Evolutionary conservation across 1,139 yeast species (phyloP).

Genomic region (Pichia sp.): DNA sequence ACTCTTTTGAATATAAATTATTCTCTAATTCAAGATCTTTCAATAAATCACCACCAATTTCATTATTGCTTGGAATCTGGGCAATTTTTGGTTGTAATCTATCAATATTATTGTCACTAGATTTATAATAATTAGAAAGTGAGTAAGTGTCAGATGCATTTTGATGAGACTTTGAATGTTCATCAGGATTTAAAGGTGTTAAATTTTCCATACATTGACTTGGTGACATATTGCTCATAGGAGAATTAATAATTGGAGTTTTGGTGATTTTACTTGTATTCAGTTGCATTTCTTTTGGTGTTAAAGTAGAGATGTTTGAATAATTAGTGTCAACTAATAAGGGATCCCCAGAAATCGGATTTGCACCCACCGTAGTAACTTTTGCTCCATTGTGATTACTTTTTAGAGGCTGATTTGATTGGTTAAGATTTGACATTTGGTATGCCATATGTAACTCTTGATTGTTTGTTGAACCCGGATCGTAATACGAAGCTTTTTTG

Average conservation of each 20-base stretch:
- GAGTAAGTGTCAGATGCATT: conserved; percentile 10
- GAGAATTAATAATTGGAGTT: conserved; percentile 1
- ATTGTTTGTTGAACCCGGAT: not conserved
- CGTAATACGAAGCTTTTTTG: not conserved
- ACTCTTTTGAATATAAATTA: not conserved
- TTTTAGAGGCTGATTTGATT: not conserved
- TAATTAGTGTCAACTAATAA: not conserved
- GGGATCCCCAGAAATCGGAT: not conserved
- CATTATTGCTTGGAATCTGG: not conserved
- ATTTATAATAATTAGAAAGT: conserved; percentile 16
- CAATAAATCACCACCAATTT: not conserved
- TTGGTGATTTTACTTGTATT: not conserved
- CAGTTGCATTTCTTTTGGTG: not conserved
- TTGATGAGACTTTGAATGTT: not conserved
- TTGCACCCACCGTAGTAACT: not conserved
- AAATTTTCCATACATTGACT: not conserved
- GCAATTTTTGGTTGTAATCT: not conserved
- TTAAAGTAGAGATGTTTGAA: not conserved
- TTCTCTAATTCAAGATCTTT: conserved; percentile 5
- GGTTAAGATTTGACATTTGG: not conserved
- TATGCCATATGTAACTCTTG: not conserved
- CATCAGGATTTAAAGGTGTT: conserved; percentile 3
- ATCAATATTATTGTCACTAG: not conserved
- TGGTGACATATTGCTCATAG: conserved; percentile 2
- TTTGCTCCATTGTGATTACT: not conserved